These are phyloP conservation scores for Abrus pulchellus DNA, from an alignment of 306 rosid species.

Conservation along the genomic window DNA sequence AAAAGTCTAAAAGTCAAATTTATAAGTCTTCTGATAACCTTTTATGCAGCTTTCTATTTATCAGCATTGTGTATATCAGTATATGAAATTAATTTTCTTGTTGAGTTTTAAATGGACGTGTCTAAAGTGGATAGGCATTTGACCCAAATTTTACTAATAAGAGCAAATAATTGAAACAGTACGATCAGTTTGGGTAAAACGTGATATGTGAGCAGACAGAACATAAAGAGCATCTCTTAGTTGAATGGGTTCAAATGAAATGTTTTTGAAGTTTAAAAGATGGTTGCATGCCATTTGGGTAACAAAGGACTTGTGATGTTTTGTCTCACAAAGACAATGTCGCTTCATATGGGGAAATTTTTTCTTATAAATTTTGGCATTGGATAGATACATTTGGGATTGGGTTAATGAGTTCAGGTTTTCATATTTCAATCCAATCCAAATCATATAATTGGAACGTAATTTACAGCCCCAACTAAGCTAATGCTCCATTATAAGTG, in stretches of 20 bases:
- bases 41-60: no score
- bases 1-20: no score
- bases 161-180: not conserved
- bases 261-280: not conserved
- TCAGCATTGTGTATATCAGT: no score
- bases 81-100: no score
- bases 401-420: not conserved
- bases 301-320: conserved; percentile 17
- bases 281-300: conserved; percentile 19
- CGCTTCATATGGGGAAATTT: not conserved
- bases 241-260: not conserved
- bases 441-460: not conserved
- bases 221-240: not conserved
- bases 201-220: not conserved
- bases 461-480: not conserved
- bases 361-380: not conserved
- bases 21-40: no score
- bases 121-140: not conserved
- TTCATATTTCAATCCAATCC: conserved; percentile 1
- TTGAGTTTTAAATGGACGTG: no score
- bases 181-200: not conserved
- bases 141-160: not conserved
- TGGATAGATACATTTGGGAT: not conserved
- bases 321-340: conserved; percentile 29
- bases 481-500: no score